phyloP scores from a whole-genome alignment of 495 filamentous ascomycete species.

The Penicillium waksmanii region DNA sequence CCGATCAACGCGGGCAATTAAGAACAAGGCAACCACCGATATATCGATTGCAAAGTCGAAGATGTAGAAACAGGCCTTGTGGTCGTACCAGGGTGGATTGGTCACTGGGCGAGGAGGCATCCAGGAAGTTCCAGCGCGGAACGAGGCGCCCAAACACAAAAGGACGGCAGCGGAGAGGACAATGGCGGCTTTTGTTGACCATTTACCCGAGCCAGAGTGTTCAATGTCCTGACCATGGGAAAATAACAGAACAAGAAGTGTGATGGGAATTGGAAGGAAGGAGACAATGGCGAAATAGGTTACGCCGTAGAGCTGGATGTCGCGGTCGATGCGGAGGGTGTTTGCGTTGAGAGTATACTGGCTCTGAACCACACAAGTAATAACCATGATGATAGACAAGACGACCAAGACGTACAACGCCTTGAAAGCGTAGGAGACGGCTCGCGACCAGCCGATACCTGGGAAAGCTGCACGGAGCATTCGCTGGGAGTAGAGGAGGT shows the following conservation, averaged over 20 bases:
- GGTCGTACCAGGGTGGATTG: slow-evolving; percentile 69
- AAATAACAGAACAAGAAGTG: slow-evolving; percentile 55
- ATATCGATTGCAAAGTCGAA: slow-evolving; percentile 80
- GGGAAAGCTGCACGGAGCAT: slow-evolving; percentile 77
- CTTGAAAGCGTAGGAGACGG: slow-evolving; percentile 54
- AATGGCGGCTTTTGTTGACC: slow-evolving; percentile 66
- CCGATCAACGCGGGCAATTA: slow-evolving; percentile 67
- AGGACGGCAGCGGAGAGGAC: slow-evolving; percentile 57
- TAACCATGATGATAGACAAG: slow-evolving; percentile 67
- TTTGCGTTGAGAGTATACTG: slow-evolving; percentile 65
- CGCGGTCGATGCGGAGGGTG: slow-evolving; percentile 55
- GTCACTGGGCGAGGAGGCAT: slow-evolving; percentile 50
- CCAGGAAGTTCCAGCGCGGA: slow-evolving; percentile 64
- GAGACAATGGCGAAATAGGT: slow-evolving; percentile 72
- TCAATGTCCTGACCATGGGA: slow-evolving; percentile 55
- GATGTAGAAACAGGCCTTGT: slow-evolving; percentile 74
- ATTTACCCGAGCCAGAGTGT: slow-evolving; percentile 71
- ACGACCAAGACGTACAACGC: slow-evolving; percentile 64
- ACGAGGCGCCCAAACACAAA: slow-evolving; percentile 71
- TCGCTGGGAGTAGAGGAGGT: slow-evolving; percentile 79
- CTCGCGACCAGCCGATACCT: slow-evolving; percentile 64
- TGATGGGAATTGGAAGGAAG: slow-evolving; percentile 73
- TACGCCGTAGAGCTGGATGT: slow-evolving; percentile 66
- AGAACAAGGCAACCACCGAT: slow-evolving; percentile 65
- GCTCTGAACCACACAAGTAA: slow-evolving; percentile 64